Base-by-base conservation (phyloP, 768 basidiomycete species). In the Tylopilus sp. region DNA sequence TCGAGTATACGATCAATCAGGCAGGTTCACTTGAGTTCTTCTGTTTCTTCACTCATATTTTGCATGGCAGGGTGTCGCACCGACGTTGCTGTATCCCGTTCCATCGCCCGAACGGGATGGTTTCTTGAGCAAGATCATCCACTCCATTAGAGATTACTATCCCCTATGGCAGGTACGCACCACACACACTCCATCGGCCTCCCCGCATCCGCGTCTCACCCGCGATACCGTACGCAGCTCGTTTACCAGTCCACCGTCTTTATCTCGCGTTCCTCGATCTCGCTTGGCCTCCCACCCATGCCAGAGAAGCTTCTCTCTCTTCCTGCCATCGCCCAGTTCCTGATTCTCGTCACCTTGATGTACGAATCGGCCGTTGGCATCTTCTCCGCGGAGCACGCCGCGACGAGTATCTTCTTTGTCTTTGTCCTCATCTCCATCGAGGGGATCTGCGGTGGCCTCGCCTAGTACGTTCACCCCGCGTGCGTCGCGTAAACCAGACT, bases 1-100 rank as follows among this genome's bases (percentile, higher is more conserved):
- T 92, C 47, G 92, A 95, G 67, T 95, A 94, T 64, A 91, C 87
- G 2, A 95, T 95, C 57, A 95, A 95, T 63, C 89, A 91, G 71
- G 87, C 81, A 52, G 21, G 70, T 44, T 3, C n/a, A 40, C 17
- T 21, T 7, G 6, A 23, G 23, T 28, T 31, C 26, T 25, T n/a
- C 33, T 1, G 13, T 25, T 40, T 10, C 1, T 9, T 31, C 13
- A 30, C 48, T 57, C 20, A 53, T 41, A 15, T 2, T 4, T 33
- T 41, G 9, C 26, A 17, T 5, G 5, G 11, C 52, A 92, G 84
- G 95, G 95, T 28, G 82, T 98, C 8, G 79, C 91, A 17, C 95
- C 95, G 1, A 95, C 93, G 0, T 73, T 98, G 17, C 67, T 98
- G 6, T 98, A 95, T 65, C 85, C 91, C 6, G 79, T 95, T 11